Evolutionary conservation across 805 yeast species (phyloP).

Genomic region (Lipomyces yamadae): DNA sequence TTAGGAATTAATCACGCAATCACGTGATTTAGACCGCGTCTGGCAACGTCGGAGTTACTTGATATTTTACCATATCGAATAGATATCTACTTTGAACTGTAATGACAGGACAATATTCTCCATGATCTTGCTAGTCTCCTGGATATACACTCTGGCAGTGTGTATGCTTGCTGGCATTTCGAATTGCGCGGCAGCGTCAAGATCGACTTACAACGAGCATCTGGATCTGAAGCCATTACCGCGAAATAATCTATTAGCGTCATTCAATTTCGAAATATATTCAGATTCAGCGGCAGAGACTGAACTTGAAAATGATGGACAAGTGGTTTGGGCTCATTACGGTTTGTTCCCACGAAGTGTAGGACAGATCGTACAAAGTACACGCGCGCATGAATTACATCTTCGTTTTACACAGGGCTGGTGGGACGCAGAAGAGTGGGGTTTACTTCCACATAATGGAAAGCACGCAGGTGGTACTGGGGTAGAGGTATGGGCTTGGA

Average conservation of each 20-base stretch:
- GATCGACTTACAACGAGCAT: conserved; percentile 57
- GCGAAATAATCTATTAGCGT: conserved; percentile 68
- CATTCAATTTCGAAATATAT: conserved; percentile 69
- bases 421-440: conserved; percentile 93
- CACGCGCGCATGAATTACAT: conserved; percentile 76
- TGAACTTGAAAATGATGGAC: conserved; percentile 1
- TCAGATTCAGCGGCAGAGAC: conserved; percentile 52
- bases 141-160: background rate
- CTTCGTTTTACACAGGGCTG: conserved; percentile 90
- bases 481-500: conserved; percentile 87
- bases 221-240: conserved; percentile 72
- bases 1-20: background rate
- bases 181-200: background rate
- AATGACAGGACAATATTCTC: background rate
- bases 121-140: background rate
- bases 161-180: background rate
- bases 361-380: conserved; percentile 71
- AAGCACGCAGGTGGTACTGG: conserved; percentile 86
- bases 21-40: background rate
- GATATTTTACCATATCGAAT: no score
- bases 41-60: no score
- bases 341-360: conserved; percentile 78
- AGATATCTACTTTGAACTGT: background rate
- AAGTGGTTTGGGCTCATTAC: conserved; percentile 50
- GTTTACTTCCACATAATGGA: conserved; percentile 76